Evolutionary conservation across 2,329 filamentous ascomycete genomes (phyloP).

Genomic region (Colletotrichum tabaci): DNA sequence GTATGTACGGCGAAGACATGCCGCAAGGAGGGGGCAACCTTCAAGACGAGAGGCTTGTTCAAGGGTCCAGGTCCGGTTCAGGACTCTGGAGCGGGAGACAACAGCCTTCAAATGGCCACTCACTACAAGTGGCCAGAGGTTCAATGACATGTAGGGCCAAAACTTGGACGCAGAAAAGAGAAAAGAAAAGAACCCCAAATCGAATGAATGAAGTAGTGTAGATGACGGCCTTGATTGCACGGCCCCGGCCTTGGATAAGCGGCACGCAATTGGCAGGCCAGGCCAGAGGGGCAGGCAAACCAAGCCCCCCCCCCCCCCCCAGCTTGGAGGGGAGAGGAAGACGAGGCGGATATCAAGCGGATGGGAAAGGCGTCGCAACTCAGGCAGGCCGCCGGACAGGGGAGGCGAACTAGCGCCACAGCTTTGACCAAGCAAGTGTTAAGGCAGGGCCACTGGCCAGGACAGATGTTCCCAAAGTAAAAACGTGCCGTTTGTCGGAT

Average conservation of each 20-base stretch:
- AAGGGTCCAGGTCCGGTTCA: conserved; percentile 22
- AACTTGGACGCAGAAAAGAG: background rate
- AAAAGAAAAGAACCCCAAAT: background rate
- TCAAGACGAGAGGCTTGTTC: conserved; percentile 29
- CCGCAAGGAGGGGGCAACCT: conserved; percentile 30
- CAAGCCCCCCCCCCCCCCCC: background rate
- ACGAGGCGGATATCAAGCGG: conserved; percentile 27
- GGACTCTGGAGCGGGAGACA: background rate
- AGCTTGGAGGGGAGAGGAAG: conserved; percentile 10
- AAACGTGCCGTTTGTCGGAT: background rate
- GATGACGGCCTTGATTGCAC: conserved; percentile 9
- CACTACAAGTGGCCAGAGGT: background rate
- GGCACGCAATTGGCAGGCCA: conserved; percentile 1
- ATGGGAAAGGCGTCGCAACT: conserved; percentile 25
- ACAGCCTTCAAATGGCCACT: background rate
- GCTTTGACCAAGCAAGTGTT: conserved; percentile 27
- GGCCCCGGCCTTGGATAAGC: conserved; percentile 17
- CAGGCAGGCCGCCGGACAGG: conserved; percentile 14
- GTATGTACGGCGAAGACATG: conserved; percentile 33
- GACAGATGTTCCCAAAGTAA: background rate
- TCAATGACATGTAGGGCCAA: background rate
- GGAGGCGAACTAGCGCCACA: conserved; percentile 32
- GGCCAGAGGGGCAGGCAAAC: background rate
- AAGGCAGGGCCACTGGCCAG: conserved; percentile 14
- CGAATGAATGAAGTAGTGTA: background rate